phyloP scores from a whole-genome alignment of 2,329 filamentous ascomycete genomes.

The Verticillium nubilum region DNA sequence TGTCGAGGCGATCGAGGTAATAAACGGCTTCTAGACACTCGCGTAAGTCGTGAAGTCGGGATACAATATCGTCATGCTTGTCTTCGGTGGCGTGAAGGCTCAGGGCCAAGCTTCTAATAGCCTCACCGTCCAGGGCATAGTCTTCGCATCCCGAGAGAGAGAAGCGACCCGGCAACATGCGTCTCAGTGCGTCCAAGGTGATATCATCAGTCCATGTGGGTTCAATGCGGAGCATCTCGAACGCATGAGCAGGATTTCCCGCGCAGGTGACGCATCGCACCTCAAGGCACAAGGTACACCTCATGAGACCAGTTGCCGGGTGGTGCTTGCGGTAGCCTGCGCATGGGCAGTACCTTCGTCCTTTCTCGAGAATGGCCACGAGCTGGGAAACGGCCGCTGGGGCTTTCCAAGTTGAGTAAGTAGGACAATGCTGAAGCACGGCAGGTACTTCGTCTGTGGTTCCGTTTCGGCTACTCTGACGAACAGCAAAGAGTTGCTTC shows the following conservation, averaged over 20 bases:
- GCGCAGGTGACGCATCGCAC: slow-evolving; percentile 31
- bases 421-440: not conserved
- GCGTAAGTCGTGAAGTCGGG: not conserved
- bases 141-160: not conserved
- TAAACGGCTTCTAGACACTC: not conserved
- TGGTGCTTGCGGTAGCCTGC: slow-evolving; percentile 24
- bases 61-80: not conserved
- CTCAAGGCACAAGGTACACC: slow-evolving; percentile 26
- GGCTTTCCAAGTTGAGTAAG: not conserved
- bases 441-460: not conserved
- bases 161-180: not conserved
- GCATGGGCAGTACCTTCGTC: slow-evolving; percentile 29
- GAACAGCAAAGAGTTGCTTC: not conserved
- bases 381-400: slow-evolving; percentile 1
- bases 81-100: not conserved
- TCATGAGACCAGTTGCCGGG: slow-evolving; percentile 13
- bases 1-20: not conserved
- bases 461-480: not conserved
- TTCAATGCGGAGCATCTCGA: slow-evolving; percentile 2
- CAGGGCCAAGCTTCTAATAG: not conserved
- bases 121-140: not conserved
- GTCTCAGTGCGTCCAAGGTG: not conserved
- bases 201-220: not conserved
- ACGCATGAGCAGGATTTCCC: slow-evolving; percentile 31
- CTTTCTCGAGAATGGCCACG: slow-evolving; percentile 8